Evolutionary conservation across 2,329 filamentous ascomycete genomes (phyloP), one percentile per base, ranked within the genome.

Genomic region (Trichoderma semiorbis): DNA sequence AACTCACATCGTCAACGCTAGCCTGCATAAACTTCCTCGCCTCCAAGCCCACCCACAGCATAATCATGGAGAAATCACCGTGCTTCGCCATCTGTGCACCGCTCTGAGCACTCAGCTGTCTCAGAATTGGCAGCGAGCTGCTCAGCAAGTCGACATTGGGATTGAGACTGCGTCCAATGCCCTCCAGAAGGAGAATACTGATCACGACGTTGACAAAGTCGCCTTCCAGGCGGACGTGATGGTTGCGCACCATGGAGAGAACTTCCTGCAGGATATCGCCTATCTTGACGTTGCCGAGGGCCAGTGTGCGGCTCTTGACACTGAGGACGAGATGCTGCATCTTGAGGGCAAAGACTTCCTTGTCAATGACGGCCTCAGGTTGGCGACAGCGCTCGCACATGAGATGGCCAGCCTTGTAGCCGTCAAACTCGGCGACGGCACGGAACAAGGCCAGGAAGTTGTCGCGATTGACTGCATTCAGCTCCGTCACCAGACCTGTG

Each of bases 121-220:
- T 88, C 71, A 99, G 83, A 62, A 99, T 98, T 0, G 96, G 96
- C 63, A 99, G 84, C 8, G 95, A 94, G 78, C 93, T 95, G 78
- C 84, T 87, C 75, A 99, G 91, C 14, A 99, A 85, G 82, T 99
- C 96, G 61, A 98, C 85, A 68, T 95, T 86, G 0, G 96, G 95
- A 79, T 98, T 92, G 18, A 99, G 83, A 72, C 87, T 93, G 73
- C 96, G 88, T 0, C 96, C 96, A 77, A 98, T 99, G 7, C 96
- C 96, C 80, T 99, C 96, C 1, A 99, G 86, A 2, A 99, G 86
- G 39, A 99, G 84, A 68, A 98, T 98, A 72, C 94, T 97, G 72
- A 99, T 92, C 34, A 99, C 95, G 5, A 99, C 96, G 78, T 99
- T 99, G 79, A 99, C 94, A 79, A 98, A 99, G 80, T 99, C 96